Conservation (phyloP, 495 filamentous ascomycete genomes). For the Daldinia decipiens region DNA sequence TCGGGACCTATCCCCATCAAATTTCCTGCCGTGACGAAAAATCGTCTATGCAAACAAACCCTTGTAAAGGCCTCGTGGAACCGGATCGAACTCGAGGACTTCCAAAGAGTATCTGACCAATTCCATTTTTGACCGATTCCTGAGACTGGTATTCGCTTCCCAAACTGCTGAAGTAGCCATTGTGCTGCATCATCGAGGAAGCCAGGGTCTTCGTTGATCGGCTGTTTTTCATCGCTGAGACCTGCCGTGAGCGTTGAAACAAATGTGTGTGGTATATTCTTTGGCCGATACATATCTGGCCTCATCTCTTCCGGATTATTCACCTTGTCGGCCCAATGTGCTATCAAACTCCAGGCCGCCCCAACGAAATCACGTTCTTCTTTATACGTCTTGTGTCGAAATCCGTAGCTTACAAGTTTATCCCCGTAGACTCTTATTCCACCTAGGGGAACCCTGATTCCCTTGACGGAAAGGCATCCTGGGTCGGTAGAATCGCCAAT, state of each 20-base stretch:
- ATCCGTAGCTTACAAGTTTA: conserved; percentile 30
- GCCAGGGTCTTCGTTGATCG: conserved; percentile 14
- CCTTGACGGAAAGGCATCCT: conserved; percentile 22
- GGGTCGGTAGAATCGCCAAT: conserved; percentile 25
- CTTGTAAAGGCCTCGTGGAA: conserved; percentile 28
- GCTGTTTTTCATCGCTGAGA: conserved; percentile 19
- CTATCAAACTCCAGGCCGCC: conserved; percentile 28
- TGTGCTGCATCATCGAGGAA: conserved; percentile 29
- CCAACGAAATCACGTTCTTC: conserved; percentile 29
- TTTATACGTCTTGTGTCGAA: conserved; percentile 19
- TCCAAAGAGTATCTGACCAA: conserved; percentile 17
- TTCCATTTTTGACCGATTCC: conserved; percentile 21
- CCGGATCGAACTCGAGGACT: conserved; percentile 22
- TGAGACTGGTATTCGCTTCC: conserved; percentile 22
- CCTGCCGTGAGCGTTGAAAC: conserved; percentile 27
- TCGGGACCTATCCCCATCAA: conserved; percentile 38
- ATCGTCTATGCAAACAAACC: conserved; percentile 24
- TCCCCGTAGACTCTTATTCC: conserved; percentile 29
- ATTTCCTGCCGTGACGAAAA: conserved; percentile 24
- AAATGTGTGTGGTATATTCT: conserved; percentile 27
- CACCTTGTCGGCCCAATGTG: not conserved
- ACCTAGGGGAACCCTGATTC: conserved; percentile 15
- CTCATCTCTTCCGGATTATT: not conserved
- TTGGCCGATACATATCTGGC: conserved; percentile 6
- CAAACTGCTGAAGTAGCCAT: conserved; percentile 23